A percentile compares a stretch with the other conserved stretches of the same genome.
phyloP scores from a whole-genome alignment of 1,139 yeast species.

The Yamadazyma taylorii region DNA sequence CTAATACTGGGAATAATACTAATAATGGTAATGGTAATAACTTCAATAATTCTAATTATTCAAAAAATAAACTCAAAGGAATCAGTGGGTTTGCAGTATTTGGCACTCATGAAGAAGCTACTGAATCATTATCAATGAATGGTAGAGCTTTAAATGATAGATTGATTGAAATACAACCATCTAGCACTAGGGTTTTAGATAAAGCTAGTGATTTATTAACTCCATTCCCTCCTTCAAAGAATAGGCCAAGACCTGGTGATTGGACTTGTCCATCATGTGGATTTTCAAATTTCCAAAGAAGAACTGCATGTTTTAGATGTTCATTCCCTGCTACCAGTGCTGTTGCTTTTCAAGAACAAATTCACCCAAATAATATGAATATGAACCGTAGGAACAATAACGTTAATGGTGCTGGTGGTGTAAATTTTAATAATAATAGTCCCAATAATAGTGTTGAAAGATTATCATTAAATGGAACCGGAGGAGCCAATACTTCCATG shows the following conservation, averaged over 20 bases:
- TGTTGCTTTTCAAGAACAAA: constrained; percentile 57
- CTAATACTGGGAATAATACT: too few species aligned
- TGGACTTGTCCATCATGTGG: constrained; percentile 98
- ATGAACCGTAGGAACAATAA: constrained; percentile 14
- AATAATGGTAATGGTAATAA: constrained; percentile 6
- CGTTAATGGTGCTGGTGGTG: background rate
- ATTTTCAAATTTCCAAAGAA: constrained; percentile 88
- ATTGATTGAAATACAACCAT: constrained; percentile 83
- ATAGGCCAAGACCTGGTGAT: constrained; percentile 94
- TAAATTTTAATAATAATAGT: constrained; percentile 13
- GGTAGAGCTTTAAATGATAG: constrained; percentile 77
- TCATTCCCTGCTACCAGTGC: constrained; percentile 83
- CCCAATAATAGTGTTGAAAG: constrained; percentile 13
- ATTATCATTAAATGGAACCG: constrained; percentile 5
- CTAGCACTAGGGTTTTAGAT: constrained; percentile 74
- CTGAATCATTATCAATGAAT: constrained; percentile 72
- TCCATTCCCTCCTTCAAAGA: constrained; percentile 85
- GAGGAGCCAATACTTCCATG: too few species aligned
- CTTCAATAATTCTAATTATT: background rate
- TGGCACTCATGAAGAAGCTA: constrained; percentile 82
- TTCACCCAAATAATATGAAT: constrained; percentile 18
- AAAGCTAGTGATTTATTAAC: constrained; percentile 77
- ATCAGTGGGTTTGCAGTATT: constrained; percentile 83
- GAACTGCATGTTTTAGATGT: constrained; percentile 93
- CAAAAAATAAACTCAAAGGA: constrained; percentile 21